Base-by-base conservation (phyloP, 306 rosid genomes). In the Corylus americana region DNA sequence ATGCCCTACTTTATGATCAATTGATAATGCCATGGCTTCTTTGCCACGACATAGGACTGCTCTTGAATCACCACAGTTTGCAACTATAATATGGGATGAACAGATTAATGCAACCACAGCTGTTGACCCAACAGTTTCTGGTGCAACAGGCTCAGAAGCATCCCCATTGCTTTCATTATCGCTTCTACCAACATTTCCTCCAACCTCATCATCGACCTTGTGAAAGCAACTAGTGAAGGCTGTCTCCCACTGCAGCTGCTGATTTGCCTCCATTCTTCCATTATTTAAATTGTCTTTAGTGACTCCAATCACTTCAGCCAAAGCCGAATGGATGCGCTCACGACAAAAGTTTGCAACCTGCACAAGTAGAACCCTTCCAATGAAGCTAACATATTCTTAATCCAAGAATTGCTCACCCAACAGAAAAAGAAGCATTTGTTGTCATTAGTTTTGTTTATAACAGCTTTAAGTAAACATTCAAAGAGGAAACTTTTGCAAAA, bases 51-150 rank as follows among this genome's bases (percentile, higher is more conserved):
- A 86, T 14, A 88, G 77, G 48, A 89, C 88, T 8, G 92, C 88
- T 89, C 92, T 84, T 55, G 92, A 89, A 76, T 89, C 92, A 11
- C 92, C 92, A 59, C 90, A 89, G 79, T 86, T 89, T 0, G 92
- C 87, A 75, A 89, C 90, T 59, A 89, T 89, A 68, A 86, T 82
- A 78, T 89, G 92, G 11, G 92, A 84, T 18, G 92, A 84, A 64
- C 87, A 86, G 44, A 89, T 82, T 57, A 89, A 71, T 0, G 87
- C 92, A 68, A 89, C 88, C 55, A 89, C 88, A 42, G 92, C 92
- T 0, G 92, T 89, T 37, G 92, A 89, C 25, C 92, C 92, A 39
- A 89, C 92, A 22, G 90, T 89, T 83, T 86, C 92, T 9, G 90
- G 84, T 62, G 90, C 89, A 80, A 84, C 39, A 42, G 88, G 83